Conservation (phyloP, 306 rosid genomes). For the Abrus precatorius region DNA sequence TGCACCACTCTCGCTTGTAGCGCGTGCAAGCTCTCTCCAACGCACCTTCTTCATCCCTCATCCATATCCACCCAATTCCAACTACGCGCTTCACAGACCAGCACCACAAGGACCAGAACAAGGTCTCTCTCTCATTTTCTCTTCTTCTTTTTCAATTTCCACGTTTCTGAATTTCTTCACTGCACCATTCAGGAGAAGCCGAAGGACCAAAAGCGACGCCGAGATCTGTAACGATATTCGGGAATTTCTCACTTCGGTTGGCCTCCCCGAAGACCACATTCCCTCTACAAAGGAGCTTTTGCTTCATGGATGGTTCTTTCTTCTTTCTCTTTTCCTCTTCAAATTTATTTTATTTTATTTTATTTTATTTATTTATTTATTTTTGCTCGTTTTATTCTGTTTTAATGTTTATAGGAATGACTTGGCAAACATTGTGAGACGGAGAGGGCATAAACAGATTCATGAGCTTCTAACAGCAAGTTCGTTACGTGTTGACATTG, state of each 20-base stretch:
- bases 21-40: constrained; percentile 1
- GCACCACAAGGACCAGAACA: constrained; percentile 4
- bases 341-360: neutral
- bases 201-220: constrained; percentile 72
- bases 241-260: constrained; percentile 64
- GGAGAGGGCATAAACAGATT: constrained; percentile 85
- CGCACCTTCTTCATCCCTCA: neutral
- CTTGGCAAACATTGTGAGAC: constrained; percentile 89
- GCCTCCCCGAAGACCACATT: constrained; percentile 73
- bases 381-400: neutral
- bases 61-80: neutral
- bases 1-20: constrained; percentile 18
- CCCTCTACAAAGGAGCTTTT: constrained; percentile 84
- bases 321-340: constrained; percentile 20
- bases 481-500: constrained; percentile 39
- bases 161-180: constrained; percentile 6
- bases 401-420: constrained; percentile 65
- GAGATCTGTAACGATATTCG: constrained; percentile 80
- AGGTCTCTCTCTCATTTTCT: constrained; percentile 2
- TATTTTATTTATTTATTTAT: neutral
- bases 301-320: constrained; percentile 77
- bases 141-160: neutral
- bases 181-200: constrained; percentile 55
- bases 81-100: constrained; percentile 13
- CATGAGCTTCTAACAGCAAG: constrained; percentile 68